A percentile compares a stretch with the other conserved stretches of the same genome.
Evolutionary conservation across 495 filamentous ascomycete genomes (phyloP).

Genomic region (Mycothermus thermophilus): DNA sequence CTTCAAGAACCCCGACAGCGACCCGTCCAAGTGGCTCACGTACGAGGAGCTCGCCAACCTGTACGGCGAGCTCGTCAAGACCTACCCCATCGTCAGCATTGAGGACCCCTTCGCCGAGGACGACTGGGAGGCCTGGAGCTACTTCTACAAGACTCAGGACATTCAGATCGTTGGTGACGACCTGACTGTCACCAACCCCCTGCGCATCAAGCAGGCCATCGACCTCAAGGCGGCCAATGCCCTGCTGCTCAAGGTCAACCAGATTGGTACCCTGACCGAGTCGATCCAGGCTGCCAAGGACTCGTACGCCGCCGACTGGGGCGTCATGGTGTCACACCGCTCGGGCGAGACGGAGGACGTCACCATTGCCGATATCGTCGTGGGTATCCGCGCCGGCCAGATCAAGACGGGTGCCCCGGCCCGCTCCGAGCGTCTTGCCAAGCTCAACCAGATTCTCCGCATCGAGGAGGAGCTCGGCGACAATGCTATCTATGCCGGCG

Average conservation of each 20-base stretch:
- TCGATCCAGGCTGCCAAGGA: conserved; percentile 99
- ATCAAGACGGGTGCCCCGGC: conserved; percentile 98
- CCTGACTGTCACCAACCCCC: conserved; percentile 92
- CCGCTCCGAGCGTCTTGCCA: conserved; percentile 93
- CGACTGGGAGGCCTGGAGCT: conserved; percentile 96
- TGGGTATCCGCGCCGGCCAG: conserved; percentile 89
- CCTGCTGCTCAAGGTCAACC: conserved; percentile 98
- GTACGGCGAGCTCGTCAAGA: conserved; percentile 74
- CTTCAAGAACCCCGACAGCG: conserved; percentile 97
- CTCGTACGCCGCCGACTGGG: conserved; percentile 92
- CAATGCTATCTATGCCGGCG: conserved; percentile 81
- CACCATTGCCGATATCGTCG: conserved; percentile 94
- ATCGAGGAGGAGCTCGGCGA: conserved; percentile 98
- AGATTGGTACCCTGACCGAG: conserved; percentile 96
- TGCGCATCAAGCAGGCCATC: conserved; percentile 98
- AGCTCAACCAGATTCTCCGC: conserved; percentile 99
- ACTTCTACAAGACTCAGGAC: conserved; percentile 98
- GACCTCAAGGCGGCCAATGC: conserved; percentile 97
- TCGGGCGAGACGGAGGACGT: conserved; percentile 99
- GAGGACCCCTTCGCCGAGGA: conserved; percentile 61
- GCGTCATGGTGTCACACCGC: conserved; percentile 99
- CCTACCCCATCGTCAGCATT: conserved; percentile 90
- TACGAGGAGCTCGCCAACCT: conserved; percentile 95
- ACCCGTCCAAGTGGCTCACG: conserved; percentile 91
- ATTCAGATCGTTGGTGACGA: conserved; percentile 96